Evolutionary conservation across 148 eudicot species (phyloP).

Genomic region (Camellia lanceoleosa): DNA sequence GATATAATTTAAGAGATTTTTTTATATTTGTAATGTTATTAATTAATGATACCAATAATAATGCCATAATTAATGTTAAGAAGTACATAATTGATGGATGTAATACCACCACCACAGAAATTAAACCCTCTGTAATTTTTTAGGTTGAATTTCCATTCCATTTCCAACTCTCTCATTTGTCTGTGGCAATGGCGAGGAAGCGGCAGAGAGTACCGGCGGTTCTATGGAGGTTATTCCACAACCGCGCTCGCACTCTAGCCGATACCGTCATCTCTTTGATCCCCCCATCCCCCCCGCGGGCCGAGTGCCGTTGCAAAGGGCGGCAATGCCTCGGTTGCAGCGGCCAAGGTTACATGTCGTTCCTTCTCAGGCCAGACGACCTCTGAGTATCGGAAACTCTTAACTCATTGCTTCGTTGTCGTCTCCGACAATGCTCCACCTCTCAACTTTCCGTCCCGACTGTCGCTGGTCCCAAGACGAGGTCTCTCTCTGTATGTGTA

Average conservation of each 20-base stretch:
- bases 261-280: conserved; percentile 49
- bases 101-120: too few relatives aligned
- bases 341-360: conserved; percentile 39
- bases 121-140: too few relatives aligned
- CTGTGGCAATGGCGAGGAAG: conserved; percentile 28
- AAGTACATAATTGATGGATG: too few relatives aligned
- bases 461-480: conserved; percentile 53
- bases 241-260: conserved; percentile 50
- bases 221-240: conserved; percentile 47
- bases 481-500: conserved; percentile 27
- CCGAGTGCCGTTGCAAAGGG: conserved; percentile 40
- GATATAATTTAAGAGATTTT: too few relatives aligned
- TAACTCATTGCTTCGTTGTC: conserved; percentile 58
- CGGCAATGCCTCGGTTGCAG: conserved; percentile 48
- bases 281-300: conserved; percentile 23
- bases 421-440: conserved; percentile 53
- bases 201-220: conserved; percentile 53
- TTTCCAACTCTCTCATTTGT: neutral
- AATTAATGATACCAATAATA: too few relatives aligned
- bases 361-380: conserved; percentile 47
- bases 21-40: too few relatives aligned
- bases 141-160: too few relatives aligned
- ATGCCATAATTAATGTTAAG: too few relatives aligned
- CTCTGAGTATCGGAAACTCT: conserved; percentile 44
- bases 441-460: conserved; percentile 19